Evolutionary conservation across 1,284 basidiomycete genomes (phyloP).

Genomic region (Malassezia cuniculi): DNA sequence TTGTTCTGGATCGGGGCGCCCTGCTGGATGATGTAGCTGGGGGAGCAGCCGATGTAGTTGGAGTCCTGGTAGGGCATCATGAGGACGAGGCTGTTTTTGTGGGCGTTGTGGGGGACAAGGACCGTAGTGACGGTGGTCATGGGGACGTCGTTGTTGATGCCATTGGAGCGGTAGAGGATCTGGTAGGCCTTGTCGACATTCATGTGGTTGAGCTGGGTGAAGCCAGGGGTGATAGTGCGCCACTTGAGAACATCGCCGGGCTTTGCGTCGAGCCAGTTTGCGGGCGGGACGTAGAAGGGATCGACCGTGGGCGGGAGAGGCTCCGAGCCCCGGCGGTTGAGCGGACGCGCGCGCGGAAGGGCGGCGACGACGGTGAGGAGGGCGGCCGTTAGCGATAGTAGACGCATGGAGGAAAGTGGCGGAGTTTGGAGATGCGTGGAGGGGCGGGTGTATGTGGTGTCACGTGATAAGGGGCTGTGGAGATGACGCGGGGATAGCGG

Average conservation of each 20-base stretch:
- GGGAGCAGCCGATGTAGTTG: conserved; percentile 9
- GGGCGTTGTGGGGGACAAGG: conserved; percentile 10
- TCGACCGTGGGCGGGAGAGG: conserved; percentile 7
- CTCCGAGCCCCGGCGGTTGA: too few species aligned
- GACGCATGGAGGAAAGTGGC: too few species aligned
- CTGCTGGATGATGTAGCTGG: conserved; percentile 13
- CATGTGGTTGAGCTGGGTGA: conserved; percentile 15
- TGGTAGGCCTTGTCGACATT: conserved; percentile 22
- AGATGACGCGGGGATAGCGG: too few species aligned
- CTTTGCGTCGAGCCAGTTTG: conserved; percentile 9
- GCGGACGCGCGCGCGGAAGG: too few species aligned
- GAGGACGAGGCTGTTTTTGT: conserved; percentile 8
- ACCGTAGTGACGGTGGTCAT: conserved; percentile 8
- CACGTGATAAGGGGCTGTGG: too few species aligned
- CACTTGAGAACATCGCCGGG: conserved; percentile 8
- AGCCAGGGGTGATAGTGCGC: conserved; percentile 7
- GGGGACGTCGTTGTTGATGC: not conserved
- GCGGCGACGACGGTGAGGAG: too few species aligned
- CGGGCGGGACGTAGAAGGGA: conserved; percentile 10
- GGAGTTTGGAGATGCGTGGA: too few species aligned
- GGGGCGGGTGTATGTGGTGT: too few species aligned
- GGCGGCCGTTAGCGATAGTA: too few species aligned
- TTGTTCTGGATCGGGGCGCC: conserved; percentile 5
- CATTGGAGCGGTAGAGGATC: conserved; percentile 22
- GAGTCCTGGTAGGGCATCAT: conserved; percentile 12